Base-by-base conservation (phyloP, 768 basidiomycete species). In the Leccinum sublutescens region DNA sequence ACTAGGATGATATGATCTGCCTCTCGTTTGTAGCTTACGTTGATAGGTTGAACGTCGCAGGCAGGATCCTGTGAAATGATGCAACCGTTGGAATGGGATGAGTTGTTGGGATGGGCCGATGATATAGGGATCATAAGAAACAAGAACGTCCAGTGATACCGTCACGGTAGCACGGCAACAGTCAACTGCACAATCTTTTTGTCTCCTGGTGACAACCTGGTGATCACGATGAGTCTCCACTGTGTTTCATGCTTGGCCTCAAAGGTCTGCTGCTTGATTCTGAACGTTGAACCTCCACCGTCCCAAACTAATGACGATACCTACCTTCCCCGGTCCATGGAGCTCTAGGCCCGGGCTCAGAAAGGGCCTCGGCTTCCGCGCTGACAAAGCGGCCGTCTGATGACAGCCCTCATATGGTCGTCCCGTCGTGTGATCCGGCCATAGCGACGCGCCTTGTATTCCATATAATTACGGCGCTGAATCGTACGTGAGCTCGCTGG, bases 391-490 rank as follows among this genome's bases (percentile, higher is more conserved):
- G 10, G 19, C 59, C 48, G 50, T 52, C 31, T 0, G n/a, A 43
- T 27, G 21, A 29, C 27, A 17, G 8, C 38, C 2, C 52, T 51
- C 54, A 11, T 34, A n/a, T n/a, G 17, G 50, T 15, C n/a, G 17
- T 14, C 17, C 9, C 17, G 50, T 25, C 17, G 50, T 25, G 23
- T 47, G 45, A 55, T 17, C 7, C 21, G 45, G 29, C 19, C 34
- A 50, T 43, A 48, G 55, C 48, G 58, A 36, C 51, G 15, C 65
- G 15, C 65, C 31, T 73, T 69, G 62, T 71, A 67, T 60, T 72
- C 34, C 56, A 49, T n/a, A 55, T 58, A 38, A 23, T 19, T 49
- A 59, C 52, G 11, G 27, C 49, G 31, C 31, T 11, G 31, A 11
- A 25, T 25, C 50, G 25, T 29, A 23, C 2, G 17, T 57, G 33